Percentiles rank a stretch among this genome's conserved stretches.
phyloP scores from a whole-genome alignment of 2,329 filamentous ascomycete species.

The Diaporthe citriasiana region DNA sequence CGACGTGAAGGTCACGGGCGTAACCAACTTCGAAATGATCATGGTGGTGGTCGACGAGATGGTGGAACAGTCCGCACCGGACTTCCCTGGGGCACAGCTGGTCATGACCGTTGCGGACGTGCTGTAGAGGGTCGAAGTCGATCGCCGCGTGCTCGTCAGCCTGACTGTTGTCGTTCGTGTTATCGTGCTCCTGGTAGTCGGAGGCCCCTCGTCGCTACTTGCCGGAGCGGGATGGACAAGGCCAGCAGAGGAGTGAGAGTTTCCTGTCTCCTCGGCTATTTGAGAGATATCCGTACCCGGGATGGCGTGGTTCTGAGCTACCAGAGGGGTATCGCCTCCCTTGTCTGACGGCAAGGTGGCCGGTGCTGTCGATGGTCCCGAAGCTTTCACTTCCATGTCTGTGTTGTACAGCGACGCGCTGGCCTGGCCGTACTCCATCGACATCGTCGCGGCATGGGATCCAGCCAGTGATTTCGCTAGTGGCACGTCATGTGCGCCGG shows the following conservation, averaged over 20 bases:
- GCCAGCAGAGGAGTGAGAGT: not conserved
- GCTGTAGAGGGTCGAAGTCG: not conserved
- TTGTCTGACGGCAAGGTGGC: not conserved
- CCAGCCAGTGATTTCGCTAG: not conserved
- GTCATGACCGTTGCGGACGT: not conserved
- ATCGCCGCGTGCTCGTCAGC: slow-evolving; percentile 14
- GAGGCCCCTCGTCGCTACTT: too few relatives aligned
- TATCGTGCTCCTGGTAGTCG: slow-evolving; percentile 12
- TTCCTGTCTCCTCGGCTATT: not conserved
- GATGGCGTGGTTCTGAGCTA: not conserved
- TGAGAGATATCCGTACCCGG: not conserved
- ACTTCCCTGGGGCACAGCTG: not conserved
- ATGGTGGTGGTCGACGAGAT: slow-evolving; percentile 14
- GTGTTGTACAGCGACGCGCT: slow-evolving; percentile 11
- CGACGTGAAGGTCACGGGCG: slow-evolving; percentile 5
- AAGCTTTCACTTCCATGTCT: not conserved
- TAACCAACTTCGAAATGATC: not conserved
- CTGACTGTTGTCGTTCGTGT: slow-evolving; percentile 18
- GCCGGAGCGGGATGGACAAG: not conserved
- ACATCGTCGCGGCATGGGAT: not conserved
- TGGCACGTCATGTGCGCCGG: not conserved
- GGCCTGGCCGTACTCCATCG: not conserved
- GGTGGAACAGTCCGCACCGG: slow-evolving; percentile 19
- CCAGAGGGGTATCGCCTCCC: not conserved
- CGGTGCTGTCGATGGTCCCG: not conserved